Conservation (phyloP, 2,329 filamentous ascomycete genomes). For the Venturia aucupariae region DNA sequence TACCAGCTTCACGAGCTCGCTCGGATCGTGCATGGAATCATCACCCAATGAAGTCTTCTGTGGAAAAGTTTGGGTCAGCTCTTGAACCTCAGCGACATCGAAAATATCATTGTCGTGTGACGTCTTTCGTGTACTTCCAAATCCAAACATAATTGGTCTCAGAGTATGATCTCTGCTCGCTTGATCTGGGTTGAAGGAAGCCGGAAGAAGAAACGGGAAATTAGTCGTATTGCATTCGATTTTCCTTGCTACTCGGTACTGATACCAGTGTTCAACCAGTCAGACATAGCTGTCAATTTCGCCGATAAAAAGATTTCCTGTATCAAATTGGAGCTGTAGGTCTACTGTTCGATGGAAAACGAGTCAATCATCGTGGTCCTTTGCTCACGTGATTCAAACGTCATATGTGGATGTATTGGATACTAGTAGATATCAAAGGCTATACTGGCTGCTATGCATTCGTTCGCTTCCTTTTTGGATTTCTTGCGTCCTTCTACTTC, state of each 20-base stretch:
- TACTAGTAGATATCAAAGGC: not conserved
- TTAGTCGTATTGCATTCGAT: not conserved
- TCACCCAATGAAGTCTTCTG: not conserved
- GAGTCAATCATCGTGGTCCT: not conserved
- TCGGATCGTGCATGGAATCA: not conserved
- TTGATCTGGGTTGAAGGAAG: not conserved
- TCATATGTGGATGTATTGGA: not conserved
- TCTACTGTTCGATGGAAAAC: not conserved
- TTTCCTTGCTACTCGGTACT: not conserved
- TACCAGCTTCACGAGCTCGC: not conserved
- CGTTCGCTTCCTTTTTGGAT: not conserved
- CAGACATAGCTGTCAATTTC: not conserved
- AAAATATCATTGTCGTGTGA: slow-evolving; percentile 9
- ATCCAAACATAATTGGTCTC: not conserved
- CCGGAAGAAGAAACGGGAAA: not conserved
- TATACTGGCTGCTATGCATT: not conserved
- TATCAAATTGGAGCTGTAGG: too few species aligned
- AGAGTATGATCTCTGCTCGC: not conserved
- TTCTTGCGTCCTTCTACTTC: too few species aligned
- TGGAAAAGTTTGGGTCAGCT: slow-evolving; percentile 4
- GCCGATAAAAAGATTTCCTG: not conserved
- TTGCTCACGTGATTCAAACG: not conserved
- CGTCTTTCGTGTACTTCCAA: not conserved
- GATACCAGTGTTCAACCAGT: not conserved
- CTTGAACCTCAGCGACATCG: slow-evolving; percentile 3